phyloP scores from a whole-genome alignment of 768 basidiomycete species.

The Vishniacozyma victoriae region DNA sequence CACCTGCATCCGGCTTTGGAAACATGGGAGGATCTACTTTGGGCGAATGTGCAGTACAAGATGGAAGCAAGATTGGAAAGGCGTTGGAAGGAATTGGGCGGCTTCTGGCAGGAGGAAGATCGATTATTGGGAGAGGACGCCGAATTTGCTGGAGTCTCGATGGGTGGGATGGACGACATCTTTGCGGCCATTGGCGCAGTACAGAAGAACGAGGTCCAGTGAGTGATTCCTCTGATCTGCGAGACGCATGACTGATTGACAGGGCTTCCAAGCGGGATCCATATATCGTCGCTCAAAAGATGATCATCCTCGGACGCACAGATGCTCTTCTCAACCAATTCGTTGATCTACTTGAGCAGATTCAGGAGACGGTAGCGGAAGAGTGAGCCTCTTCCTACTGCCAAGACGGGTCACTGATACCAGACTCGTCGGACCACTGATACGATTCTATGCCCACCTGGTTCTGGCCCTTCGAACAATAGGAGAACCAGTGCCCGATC shows the following conservation, averaged over 20 bases:
- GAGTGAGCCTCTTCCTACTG: conserved; percentile 33
- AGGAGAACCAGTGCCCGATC: conserved; percentile 63
- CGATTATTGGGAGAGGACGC: conserved; percentile 56
- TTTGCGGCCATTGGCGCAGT: conserved; percentile 42
- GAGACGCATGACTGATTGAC: background rate
- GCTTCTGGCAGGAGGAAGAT: conserved; percentile 71
- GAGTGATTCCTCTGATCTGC: conserved; percentile 11
- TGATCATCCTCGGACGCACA: conserved; percentile 51
- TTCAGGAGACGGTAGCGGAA: conserved; percentile 38
- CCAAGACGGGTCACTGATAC: conserved; percentile 1
- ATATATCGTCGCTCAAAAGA: conserved; percentile 46
- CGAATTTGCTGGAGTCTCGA: conserved; percentile 56
- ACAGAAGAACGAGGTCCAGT: conserved; percentile 40
- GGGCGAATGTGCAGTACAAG: conserved; percentile 74
- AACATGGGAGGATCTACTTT: conserved; percentile 93
- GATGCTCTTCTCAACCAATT: conserved; percentile 61
- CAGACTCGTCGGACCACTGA: conserved; percentile 51
- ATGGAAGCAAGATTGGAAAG: conserved; percentile 61
- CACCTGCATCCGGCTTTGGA: conserved; percentile 65
- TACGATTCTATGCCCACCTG: conserved; percentile 84
- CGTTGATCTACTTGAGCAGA: conserved; percentile 37
- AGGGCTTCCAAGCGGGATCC: conserved; percentile 41
- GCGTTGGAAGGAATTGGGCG: conserved; percentile 51
- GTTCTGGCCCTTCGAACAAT: conserved; percentile 83
- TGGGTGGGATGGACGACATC: conserved; percentile 42